Conservation (phyloP, 2,329 filamentous ascomycete species). For the Aspergillus uvarum region DNA sequence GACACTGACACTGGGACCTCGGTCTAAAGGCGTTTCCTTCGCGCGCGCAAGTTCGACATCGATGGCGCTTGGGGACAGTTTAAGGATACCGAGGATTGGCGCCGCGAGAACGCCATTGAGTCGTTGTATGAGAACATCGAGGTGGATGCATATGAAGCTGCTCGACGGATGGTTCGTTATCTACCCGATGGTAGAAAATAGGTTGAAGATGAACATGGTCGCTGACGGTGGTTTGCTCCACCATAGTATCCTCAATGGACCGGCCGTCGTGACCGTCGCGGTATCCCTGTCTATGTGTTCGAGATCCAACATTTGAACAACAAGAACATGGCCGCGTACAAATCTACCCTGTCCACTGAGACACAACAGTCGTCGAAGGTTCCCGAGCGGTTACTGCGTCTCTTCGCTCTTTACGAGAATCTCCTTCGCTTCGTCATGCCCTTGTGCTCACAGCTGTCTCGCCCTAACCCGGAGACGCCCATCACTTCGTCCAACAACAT, state of each 20-base stretch:
- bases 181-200: not conserved
- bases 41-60: constrained; percentile 77
- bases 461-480: constrained; percentile 74
- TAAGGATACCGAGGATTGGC: constrained; percentile 84
- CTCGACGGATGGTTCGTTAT: constrained; percentile 63
- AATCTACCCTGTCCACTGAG: constrained; percentile 53
- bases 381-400: constrained; percentile 72
- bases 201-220: not conserved
- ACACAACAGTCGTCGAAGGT: constrained; percentile 58
- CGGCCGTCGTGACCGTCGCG: constrained; percentile 82
- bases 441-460: constrained; percentile 74
- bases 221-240: not conserved
- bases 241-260: constrained; percentile 89
- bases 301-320: constrained; percentile 80
- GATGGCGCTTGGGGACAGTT: constrained; percentile 80
- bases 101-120: constrained; percentile 74
- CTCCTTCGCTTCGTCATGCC: constrained; percentile 84
- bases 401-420: constrained; percentile 94
- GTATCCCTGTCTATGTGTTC: constrained; percentile 89
- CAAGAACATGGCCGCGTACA: constrained; percentile 78
- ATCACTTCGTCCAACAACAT: constrained; percentile 94
- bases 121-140: constrained; percentile 84
- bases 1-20: not conserved
- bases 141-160: constrained; percentile 77
- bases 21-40: constrained; percentile 69